Conservation (phyloP, 1,284 basidiomycete species). For the Coriolopsis trogii region DNA sequence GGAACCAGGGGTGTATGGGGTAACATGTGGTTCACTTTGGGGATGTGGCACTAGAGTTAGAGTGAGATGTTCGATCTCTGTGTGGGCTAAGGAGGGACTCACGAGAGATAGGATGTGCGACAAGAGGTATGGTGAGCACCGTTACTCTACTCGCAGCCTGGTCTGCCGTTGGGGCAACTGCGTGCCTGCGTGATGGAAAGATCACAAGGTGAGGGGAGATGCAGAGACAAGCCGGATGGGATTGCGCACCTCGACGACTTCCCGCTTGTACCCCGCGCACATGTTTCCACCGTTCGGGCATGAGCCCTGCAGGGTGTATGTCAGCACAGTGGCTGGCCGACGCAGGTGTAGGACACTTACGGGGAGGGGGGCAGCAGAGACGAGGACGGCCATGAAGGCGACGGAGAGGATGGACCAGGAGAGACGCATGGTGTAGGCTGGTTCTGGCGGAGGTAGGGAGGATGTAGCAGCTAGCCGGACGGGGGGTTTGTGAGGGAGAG, state of each 20-base stretch:
- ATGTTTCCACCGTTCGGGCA: constrained; percentile 12
- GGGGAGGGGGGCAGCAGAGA: constrained; percentile 31
- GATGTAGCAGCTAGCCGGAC: constrained; percentile 1
- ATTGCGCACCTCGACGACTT: not conserved
- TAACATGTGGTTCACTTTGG: too few species aligned
- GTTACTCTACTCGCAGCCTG: constrained; percentile 3
- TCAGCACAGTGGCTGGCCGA: not conserved
- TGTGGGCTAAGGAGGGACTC: too few species aligned
- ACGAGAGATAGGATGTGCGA: not conserved
- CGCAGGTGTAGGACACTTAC: constrained; percentile 18
- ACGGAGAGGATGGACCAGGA: constrained; percentile 27
- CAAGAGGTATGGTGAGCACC: constrained; percentile 1
- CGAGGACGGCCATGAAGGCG: constrained; percentile 28
- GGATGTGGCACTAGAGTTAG: too few species aligned
- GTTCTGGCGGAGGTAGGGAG: not conserved
- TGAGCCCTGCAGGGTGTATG: not conserved
- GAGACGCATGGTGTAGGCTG: constrained; percentile 32
- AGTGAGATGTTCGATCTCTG: not conserved
- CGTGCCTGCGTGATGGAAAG: constrained; percentile 1
- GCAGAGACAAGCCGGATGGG: not conserved
- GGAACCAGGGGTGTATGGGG: constrained; percentile 1
- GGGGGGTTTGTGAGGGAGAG: constrained; percentile 10
- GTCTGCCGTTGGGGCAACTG: constrained; percentile 16
- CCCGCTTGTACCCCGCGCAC: constrained; percentile 3
- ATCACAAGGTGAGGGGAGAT: not conserved